Evolutionary conservation across 306 rosid species (phyloP).

Genomic region (Quercus bicolor): DNA sequence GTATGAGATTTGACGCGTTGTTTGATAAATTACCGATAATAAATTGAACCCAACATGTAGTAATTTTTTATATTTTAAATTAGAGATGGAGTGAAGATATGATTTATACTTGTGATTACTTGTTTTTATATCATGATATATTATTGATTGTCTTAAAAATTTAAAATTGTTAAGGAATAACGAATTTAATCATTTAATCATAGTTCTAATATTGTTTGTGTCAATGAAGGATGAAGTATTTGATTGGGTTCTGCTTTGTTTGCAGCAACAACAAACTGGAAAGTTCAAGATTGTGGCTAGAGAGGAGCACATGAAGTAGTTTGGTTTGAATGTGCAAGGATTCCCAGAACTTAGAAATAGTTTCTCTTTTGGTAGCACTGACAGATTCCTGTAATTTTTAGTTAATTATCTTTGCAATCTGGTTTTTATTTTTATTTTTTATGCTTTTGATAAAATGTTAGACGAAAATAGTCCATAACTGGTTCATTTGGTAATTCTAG

Average conservation of each 20-base stretch:
- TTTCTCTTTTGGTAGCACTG: not conserved
- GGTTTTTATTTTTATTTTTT: not conserved
- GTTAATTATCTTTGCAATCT: not conserved
- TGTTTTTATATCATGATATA: too few relatives aligned
- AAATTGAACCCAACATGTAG: too few relatives aligned
- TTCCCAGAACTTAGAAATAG: not conserved
- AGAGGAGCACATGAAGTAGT: conserved; percentile 29
- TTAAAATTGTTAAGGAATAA: too few relatives aligned
- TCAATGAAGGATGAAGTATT: not conserved
- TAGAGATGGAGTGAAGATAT: too few relatives aligned
- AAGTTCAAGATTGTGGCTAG: conserved; percentile 81
- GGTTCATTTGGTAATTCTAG: not conserved
- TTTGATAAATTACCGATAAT: too few relatives aligned
- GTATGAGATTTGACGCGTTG: not conserved
- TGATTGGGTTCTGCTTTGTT: conserved; percentile 16
- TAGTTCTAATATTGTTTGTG: not conserved
- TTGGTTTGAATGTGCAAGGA: conserved; percentile 6
- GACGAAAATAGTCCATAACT: not conserved
- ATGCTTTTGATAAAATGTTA: not conserved
- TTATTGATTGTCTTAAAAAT: too few relatives aligned
- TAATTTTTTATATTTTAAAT: too few relatives aligned
- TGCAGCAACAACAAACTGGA: conserved; percentile 89
- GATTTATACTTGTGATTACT: too few relatives aligned
- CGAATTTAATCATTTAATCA: too few relatives aligned
- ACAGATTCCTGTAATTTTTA: not conserved